Percentiles rank a stretch among this genome's conserved stretches.
These are phyloP conservation scores for Trichoderma sp. DNA, from an alignment of 2,329 filamentous ascomycete genomes.

Conservation along the genomic window DNA sequence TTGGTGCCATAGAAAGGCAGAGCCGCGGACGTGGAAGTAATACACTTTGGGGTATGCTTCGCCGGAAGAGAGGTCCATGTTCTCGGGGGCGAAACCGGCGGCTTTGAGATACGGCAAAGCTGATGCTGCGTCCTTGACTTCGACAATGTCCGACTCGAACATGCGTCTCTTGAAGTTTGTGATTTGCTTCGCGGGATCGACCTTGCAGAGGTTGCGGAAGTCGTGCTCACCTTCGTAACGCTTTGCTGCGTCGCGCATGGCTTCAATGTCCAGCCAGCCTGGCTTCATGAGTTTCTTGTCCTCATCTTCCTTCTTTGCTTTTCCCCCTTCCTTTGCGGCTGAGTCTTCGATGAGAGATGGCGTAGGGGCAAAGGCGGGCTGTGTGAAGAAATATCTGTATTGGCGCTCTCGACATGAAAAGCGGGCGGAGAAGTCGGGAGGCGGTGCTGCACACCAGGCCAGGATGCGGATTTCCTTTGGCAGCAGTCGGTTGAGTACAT, in stretches of 20 bases:
- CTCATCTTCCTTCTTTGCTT: not conserved
- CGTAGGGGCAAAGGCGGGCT: constrained; percentile 79
- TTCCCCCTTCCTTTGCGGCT: not conserved
- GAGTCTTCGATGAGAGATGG: constrained; percentile 36
- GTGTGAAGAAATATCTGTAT: constrained; percentile 98
- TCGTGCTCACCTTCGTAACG: constrained; percentile 84
- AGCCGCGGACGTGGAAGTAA: constrained; percentile 84
- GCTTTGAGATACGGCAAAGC: constrained; percentile 60
- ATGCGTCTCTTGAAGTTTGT: constrained; percentile 80
- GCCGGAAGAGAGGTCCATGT: constrained; percentile 24
- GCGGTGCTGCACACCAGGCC: constrained; percentile 88
- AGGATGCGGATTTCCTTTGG: constrained; percentile 88
- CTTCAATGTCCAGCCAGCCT: constrained; percentile 84
- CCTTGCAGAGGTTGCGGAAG: constrained; percentile 96
- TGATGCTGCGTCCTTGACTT: constrained; percentile 60
- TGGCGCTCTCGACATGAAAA: constrained; percentile 90
- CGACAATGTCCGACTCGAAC: constrained; percentile 77
- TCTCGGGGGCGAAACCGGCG: constrained; percentile 40
- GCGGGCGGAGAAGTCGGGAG: constrained; percentile 80
- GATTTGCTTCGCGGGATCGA: constrained; percentile 88
- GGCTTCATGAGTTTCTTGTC: constrained; percentile 48
- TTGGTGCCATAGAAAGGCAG: constrained; percentile 97
- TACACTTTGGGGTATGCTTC: constrained; percentile 68
- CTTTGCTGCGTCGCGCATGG: constrained; percentile 82
- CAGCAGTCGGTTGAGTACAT: constrained; percentile 82